Evolutionary conservation across 164 flowering plant genomes (phyloP).

Genomic region (Piper betle): DNA sequence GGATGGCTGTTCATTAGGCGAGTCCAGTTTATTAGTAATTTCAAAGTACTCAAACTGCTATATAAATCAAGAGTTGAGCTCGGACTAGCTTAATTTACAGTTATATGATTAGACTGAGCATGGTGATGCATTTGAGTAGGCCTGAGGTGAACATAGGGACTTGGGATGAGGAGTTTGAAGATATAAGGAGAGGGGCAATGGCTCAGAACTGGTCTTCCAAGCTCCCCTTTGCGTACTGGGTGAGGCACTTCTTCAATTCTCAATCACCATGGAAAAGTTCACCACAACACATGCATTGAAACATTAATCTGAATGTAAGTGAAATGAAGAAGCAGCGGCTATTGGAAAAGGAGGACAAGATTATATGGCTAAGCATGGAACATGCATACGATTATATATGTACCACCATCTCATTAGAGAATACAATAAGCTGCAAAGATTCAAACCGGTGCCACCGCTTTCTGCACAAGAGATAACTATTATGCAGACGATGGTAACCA

Average conservation of each 20-base stretch:
- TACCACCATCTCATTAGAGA: constrained; percentile 54
- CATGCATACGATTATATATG: constrained; percentile 76
- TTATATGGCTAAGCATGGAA: constrained; percentile 28
- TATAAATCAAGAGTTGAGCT: no score
- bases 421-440: constrained; percentile 63
- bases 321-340: constrained; percentile 44
- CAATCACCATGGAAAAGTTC: no score
- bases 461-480: constrained; percentile 51
- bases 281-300: no score
- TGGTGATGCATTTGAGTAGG: constrained; percentile 46
- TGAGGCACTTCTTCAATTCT: constrained; percentile 83
- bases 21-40: no score
- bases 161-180: constrained; percentile 64
- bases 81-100: background rate
- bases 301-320: background rate
- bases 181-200: constrained; percentile 54
- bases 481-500: constrained; percentile 40
- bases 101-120: no score
- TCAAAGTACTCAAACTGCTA: no score
- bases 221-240: constrained; percentile 56
- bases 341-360: constrained; percentile 60
- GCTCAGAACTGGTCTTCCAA: constrained; percentile 38
- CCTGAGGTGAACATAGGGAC: constrained; percentile 52
- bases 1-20: no score
- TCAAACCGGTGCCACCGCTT: constrained; percentile 51